Conservation (phyloP, 1,284 basidiomycete species). For the Tylopilus sp. region DNA sequence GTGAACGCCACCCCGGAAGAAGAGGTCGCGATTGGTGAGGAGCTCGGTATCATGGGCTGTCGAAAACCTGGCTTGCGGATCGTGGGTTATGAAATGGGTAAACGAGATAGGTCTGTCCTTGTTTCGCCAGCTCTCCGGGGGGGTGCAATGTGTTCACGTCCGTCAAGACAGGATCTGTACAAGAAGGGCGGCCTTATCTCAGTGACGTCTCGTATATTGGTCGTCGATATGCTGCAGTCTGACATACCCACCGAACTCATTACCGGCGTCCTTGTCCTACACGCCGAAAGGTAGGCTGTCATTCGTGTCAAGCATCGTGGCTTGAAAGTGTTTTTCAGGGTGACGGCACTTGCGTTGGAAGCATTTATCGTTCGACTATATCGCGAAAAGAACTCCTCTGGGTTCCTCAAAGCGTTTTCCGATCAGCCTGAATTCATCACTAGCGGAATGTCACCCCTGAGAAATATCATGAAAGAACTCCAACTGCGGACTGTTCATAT, state of each 20-base stretch:
- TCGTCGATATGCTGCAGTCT: slow-evolving; percentile 91
- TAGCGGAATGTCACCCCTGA: slow-evolving; percentile 86
- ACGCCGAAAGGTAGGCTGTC: slow-evolving; percentile 76
- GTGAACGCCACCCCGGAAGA: slow-evolving; percentile 89
- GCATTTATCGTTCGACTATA: slow-evolving; percentile 90
- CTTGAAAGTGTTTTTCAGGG: slow-evolving; percentile 43
- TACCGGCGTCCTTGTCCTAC: slow-evolving; percentile 90
- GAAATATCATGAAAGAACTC: slow-evolving; percentile 90
- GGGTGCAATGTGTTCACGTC: slow-evolving; percentile 1
- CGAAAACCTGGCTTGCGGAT: slow-evolving; percentile 81
- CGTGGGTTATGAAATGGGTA: slow-evolving; percentile 81
- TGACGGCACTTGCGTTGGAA: slow-evolving; percentile 80
- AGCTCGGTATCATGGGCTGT: slow-evolving; percentile 89
- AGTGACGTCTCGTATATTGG: slow-evolving; percentile 90
- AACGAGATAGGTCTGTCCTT: slow-evolving; percentile 65
- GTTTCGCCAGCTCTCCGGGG: too few relatives aligned
- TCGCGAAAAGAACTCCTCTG: slow-evolving; percentile 80
- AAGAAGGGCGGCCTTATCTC: slow-evolving; percentile 86
- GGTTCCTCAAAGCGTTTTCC: slow-evolving; percentile 96
- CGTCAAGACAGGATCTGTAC: slow-evolving; percentile 75
- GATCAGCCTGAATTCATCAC: slow-evolving; percentile 96
- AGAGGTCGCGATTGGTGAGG: slow-evolving; percentile 88
- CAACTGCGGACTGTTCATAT: slow-evolving; percentile 86
- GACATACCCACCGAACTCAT: slow-evolving; percentile 84
- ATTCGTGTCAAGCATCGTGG: neutral